A percentile compares a stretch with the other conserved stretches of the same genome.
These are phyloP conservation scores for Cladosporium halotolerans DNA, from an alignment of 2,329 filamentous ascomycete species.

Conservation along the genomic window DNA sequence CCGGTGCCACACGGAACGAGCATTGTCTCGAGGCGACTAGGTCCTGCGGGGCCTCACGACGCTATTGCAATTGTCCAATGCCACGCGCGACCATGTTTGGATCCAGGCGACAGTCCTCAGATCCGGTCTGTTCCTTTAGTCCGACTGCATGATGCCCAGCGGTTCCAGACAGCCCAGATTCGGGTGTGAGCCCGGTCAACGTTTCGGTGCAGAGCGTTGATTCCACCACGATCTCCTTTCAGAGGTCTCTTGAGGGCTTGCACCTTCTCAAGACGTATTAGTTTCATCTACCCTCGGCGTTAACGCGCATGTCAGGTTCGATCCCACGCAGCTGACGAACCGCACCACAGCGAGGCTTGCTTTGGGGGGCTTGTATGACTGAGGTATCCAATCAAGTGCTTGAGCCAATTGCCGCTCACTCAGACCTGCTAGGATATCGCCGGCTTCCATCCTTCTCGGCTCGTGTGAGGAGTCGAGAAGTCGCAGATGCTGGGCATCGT, in stretches of 20 bases:
- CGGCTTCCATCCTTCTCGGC: conserved; percentile 1
- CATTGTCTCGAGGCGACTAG: conserved; percentile 1
- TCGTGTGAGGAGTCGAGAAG: conserved; percentile 5
- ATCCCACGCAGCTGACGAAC: conserved; percentile 11
- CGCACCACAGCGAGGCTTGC: conserved; percentile 10
- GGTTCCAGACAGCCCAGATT: background rate
- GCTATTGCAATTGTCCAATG: background rate
- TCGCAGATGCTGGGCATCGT: conserved; percentile 5
- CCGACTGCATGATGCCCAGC: conserved; percentile 2
- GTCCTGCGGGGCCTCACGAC: background rate
- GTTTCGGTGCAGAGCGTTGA: background rate
- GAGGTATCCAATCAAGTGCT: conserved; percentile 1
- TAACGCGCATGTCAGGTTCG: background rate
- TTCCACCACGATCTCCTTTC: background rate
- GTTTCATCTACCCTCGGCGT: background rate
- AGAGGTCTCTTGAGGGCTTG: background rate
- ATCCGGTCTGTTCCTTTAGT: conserved; percentile 5
- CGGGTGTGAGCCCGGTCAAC: background rate
- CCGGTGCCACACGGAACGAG: conserved; percentile 3
- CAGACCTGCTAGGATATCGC: conserved; percentile 4
- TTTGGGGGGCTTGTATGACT: conserved; percentile 1
- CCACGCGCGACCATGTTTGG: conserved; percentile 6
- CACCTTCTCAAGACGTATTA: conserved; percentile 5
- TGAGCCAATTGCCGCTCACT: background rate
- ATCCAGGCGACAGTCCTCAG: conserved; percentile 1